phyloP scores from a whole-genome alignment of 306 rosid species.

The Luffa acutangula region DNA sequence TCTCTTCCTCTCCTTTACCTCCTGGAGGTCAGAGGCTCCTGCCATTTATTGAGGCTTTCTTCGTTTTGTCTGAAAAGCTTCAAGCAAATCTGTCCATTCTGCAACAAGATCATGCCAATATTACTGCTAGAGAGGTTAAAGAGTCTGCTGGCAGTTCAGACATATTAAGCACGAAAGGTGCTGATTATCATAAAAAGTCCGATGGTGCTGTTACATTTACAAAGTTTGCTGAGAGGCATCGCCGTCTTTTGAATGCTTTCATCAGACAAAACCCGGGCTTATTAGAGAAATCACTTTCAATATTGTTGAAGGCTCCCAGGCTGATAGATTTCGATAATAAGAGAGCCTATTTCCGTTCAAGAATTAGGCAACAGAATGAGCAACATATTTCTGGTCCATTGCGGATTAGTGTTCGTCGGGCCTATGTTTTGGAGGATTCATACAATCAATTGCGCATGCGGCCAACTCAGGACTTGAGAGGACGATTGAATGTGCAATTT shows the following conservation, averaged over 20 bases:
- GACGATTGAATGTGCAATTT: constrained; percentile 88
- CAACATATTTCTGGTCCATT: constrained; percentile 82
- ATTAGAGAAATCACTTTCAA: constrained; percentile 90
- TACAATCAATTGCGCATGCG: constrained; percentile 95
- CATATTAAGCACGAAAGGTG: constrained; percentile 25
- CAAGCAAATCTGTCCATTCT: constrained; percentile 58
- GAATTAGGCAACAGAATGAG: constrained; percentile 93
- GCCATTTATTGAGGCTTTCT: constrained; percentile 95
- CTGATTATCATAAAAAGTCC: constrained; percentile 54
- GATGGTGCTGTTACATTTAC: constrained; percentile 78
- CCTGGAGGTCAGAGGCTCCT: constrained; percentile 94
- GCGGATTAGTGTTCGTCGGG: constrained; percentile 85
- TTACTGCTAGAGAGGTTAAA: constrained; percentile 89
- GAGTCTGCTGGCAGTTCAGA: constrained; percentile 68
- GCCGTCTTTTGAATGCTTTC: constrained; percentile 88
- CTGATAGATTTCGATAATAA: constrained; percentile 94
- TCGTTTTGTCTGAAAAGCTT: constrained; percentile 90
- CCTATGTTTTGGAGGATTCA: constrained; percentile 94
- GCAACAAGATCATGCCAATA: constrained; percentile 56
- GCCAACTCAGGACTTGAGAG: constrained; percentile 79
- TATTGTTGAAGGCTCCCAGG: constrained; percentile 96
- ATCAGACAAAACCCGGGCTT: constrained; percentile 89
- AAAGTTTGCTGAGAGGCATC: constrained; percentile 95
- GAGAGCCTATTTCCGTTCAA: constrained; percentile 89
- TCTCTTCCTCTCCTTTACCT: constrained; percentile 91